phyloP scores from a whole-genome alignment of 176 grass and related monocot species.

The Eleusine coracana region DNA sequence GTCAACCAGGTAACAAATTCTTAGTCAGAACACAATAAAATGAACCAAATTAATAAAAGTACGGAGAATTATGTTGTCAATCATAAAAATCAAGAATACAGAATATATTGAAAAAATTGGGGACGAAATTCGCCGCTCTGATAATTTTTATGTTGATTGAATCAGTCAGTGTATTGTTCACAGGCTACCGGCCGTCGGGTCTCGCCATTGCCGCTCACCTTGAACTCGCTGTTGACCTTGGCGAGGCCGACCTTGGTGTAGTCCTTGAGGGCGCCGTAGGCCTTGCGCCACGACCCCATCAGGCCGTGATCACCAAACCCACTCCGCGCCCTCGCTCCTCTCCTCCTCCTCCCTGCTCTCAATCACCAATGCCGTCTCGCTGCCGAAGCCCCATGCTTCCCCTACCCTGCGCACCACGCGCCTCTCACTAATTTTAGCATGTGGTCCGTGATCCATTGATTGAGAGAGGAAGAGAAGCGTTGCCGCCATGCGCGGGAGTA shows the following conservation, averaged over 20 bases:
- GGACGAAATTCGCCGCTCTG: neutral
- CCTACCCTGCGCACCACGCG: neutral
- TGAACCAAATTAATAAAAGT: no score
- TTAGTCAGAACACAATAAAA: neutral
- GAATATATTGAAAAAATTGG: neutral
- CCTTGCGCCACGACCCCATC: slow-evolving; percentile 89
- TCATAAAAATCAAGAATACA: no score
- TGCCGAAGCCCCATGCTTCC: neutral
- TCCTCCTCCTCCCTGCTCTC: slow-evolving; percentile 1
- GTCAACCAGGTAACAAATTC: neutral
- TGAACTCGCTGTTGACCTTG: slow-evolving; percentile 93
- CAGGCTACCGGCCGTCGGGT: neutral
- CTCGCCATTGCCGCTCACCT: slow-evolving; percentile 49
- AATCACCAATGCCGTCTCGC: slow-evolving; percentile 9
- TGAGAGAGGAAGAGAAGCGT: neutral
- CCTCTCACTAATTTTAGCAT: slow-evolving; percentile 36
- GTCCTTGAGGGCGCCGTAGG: slow-evolving; percentile 97
- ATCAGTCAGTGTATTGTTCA: no score
- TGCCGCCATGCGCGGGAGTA: slow-evolving; percentile 24
- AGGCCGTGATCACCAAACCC: slow-evolving; percentile 42
- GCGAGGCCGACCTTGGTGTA: slow-evolving; percentile 96
- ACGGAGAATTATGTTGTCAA: no score
- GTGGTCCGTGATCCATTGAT: neutral
- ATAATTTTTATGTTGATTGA: neutral
- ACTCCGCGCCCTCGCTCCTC: slow-evolving; percentile 32